Conservation (phyloP, 352 stramenopile genomes). For the Phytophthora parvispora region DNA sequence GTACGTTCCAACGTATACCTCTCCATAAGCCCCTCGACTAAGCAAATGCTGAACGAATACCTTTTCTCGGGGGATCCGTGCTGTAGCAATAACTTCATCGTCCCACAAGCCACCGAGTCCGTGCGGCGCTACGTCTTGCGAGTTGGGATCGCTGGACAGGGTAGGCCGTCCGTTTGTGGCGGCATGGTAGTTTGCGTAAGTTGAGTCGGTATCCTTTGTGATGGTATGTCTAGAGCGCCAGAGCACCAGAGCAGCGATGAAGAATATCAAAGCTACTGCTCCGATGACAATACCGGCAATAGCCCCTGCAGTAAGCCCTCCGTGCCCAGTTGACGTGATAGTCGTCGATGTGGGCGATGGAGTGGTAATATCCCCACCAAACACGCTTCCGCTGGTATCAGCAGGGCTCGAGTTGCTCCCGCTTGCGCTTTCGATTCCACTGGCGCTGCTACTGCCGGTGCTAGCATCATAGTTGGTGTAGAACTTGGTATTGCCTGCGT, state of each 20-base stretch:
- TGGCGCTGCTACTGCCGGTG: background rate
- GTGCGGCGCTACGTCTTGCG: background rate
- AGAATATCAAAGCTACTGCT: background rate
- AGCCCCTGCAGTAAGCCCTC: background rate
- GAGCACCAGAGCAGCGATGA: background rate
- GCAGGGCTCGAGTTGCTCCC: conserved; percentile 1
- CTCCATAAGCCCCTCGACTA: conserved; percentile 38
- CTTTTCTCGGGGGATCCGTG: conserved; percentile 40
- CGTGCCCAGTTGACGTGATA: background rate
- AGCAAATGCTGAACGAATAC: conserved; percentile 31
- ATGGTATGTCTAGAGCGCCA: background rate
- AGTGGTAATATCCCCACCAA: background rate
- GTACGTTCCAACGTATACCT: conserved; percentile 42
- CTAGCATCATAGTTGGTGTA: conserved; percentile 16
- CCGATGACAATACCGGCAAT: conserved; percentile 1
- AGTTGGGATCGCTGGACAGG: conserved; percentile 7
- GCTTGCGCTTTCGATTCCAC: background rate
- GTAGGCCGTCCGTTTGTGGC: background rate
- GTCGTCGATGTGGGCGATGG: background rate
- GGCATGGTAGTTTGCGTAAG: background rate
- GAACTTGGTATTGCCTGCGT: conserved; percentile 8
- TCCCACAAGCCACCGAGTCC: conserved; percentile 31
- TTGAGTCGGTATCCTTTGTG: background rate
- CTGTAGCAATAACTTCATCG: conserved; percentile 33
- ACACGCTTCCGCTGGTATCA: conserved; percentile 1